Percentiles rank a stretch among this genome's conserved stretches.
Conservation (phyloP, 2,329 filamentous ascomycete genomes). For the Diaporthe citri region DNA sequence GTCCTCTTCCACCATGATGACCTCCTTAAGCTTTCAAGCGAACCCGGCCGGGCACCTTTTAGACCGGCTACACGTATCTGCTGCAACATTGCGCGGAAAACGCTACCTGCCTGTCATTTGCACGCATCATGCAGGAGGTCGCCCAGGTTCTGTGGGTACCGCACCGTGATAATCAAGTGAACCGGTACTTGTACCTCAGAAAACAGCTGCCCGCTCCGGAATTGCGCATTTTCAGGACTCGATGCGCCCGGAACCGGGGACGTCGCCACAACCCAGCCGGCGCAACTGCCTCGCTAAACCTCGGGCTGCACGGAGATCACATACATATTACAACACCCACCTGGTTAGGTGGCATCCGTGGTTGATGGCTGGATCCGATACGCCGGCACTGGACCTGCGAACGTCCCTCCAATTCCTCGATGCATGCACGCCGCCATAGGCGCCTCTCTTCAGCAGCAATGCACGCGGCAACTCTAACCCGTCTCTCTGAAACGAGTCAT, state of each 20-base stretch:
- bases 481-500: conserved; percentile 13
- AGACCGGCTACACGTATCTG: background rate
- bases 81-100: conserved; percentile 23
- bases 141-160: conserved; percentile 32
- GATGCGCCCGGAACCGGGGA: background rate
- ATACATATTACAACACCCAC: background rate
- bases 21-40: conserved; percentile 15
- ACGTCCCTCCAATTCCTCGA: background rate
- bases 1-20: conserved; percentile 3
- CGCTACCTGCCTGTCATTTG: conserved; percentile 21
- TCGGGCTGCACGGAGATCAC: conserved; percentile 32
- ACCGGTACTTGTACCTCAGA: background rate
- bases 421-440: background rate
- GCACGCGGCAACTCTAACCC: conserved; percentile 3
- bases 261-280: background rate
- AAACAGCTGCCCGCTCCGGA: conserved; percentile 1
- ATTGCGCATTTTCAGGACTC: background rate
- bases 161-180: background rate
- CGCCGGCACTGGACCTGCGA: conserved; percentile 10
- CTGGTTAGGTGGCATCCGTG: background rate
- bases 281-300: conserved; percentile 20
- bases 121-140: conserved; percentile 39
- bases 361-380: conserved; percentile 12
- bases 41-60: background rate
- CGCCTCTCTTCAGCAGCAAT: conserved; percentile 7